Evolutionary conservation across 2,329 filamentous ascomycete genomes (phyloP), one percentile per base, ranked within the genome.

Genomic region (Colletotrichum sp.): DNA sequence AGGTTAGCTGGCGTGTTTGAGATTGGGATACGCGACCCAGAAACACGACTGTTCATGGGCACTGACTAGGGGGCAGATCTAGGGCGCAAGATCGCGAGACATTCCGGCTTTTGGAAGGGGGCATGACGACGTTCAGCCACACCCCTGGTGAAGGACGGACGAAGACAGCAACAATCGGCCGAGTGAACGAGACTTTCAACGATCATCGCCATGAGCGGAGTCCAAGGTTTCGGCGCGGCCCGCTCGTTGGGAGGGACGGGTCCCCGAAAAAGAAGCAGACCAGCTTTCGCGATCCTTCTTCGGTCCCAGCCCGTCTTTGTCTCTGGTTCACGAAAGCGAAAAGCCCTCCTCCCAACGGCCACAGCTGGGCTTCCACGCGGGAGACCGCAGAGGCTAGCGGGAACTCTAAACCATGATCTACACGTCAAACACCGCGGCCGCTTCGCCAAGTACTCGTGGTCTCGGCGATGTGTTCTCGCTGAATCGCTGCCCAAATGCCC

Each of bases 191-290:
- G 6, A 10, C 24, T 68, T 6, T 28, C 3, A 34, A 55, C 28
- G 30, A 24, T n/a, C n/a, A 39, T 36, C 21, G 21, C 15, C 18
- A 32, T 26, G 9, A 21, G 32, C 67, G 18, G 55, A 63, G 18
- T 62, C 16, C 34, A 70, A 52, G 26, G 57, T 70, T 70, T 70
- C 68, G 68, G 68, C 68, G 68, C 68, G 68, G 68, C 30, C 68
- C 68, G 68, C 68, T 68, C 49, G 52, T 16, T 36, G 6, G n/a
- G 26, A 15, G 36, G 30, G 26, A 15, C 60, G 32, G 60, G 32
- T 49, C n/a, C n/a, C 44, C n/a, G 28, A 32, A 34, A 28, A 34
- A 34, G 59, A 62, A 52, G 44, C 44, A 52, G 44, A 3, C 44
- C n/a, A 21, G 44, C 44, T 52, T 49, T 52, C 44, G 44, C n/a